Conservation (phyloP, 257 asterid species). For the Gardenia jasminoides region DNA sequence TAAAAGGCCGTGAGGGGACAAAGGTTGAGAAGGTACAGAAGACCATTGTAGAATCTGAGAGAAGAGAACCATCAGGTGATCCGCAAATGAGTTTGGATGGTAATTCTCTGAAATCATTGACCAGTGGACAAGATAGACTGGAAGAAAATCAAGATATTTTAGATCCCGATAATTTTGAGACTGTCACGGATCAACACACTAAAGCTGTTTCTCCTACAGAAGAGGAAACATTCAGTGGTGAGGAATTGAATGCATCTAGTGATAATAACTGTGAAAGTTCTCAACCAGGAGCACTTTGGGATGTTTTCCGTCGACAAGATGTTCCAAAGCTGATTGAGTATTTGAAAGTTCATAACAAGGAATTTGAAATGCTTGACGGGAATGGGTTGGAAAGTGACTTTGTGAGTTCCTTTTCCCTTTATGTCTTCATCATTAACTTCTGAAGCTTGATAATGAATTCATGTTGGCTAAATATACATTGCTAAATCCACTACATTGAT, state of each 20-base stretch:
- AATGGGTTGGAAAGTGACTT: constrained; percentile 26
- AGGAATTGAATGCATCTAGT: constrained; percentile 32
- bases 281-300: constrained; percentile 84
- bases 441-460: background rate
- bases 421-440: background rate
- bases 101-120: constrained; percentile 37
- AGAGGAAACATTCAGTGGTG: constrained; percentile 29
- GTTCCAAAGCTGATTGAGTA: constrained; percentile 68
- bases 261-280: constrained; percentile 29
- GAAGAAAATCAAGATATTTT: constrained; percentile 38
- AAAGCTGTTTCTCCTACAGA: constrained; percentile 35
- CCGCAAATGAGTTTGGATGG: constrained; percentile 34
- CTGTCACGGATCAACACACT: constrained; percentile 33
- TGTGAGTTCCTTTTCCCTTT: constrained; percentile 36
- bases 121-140: constrained; percentile 33
- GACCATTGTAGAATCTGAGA: constrained; percentile 37
- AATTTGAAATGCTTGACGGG: constrained; percentile 39
- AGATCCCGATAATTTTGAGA: constrained; percentile 33
- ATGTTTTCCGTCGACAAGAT: constrained; percentile 82
- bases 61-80: constrained; percentile 33
- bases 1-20: constrained; percentile 40
- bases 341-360: constrained; percentile 52
- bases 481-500: constrained; percentile 27
- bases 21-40: constrained; percentile 38
- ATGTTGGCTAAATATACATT: background rate